Base-by-base conservation (phyloP, 2,329 filamentous ascomycete species). In the Stagonosporopsis vannaccii region DNA sequence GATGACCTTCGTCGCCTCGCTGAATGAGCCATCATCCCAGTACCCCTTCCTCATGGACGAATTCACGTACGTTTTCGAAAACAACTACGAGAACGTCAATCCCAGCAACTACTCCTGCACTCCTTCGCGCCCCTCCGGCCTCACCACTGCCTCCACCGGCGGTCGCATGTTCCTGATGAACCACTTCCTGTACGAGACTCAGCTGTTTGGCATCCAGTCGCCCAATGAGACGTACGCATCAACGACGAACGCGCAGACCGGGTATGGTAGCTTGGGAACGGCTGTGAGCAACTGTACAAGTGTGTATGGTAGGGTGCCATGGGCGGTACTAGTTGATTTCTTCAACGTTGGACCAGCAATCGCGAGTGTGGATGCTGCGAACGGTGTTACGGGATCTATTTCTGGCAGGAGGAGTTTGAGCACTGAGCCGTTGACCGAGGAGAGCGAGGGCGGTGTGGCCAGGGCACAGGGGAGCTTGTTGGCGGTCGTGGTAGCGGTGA, bases 251-350 rank as follows among this genome's bases (percentile, higher is more conserved):
- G 86, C 83, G 32, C 79, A 87, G 8, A 80, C 77, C 11, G 86
- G 84, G 3, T 78, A 74, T 2, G 90, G 90, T 7, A 80, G 79
- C 40, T 69, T 85, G 30, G 81, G 81, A 6, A 47, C 37, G 0
- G 41, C 59, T 1, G 33, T 75, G 1, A 39, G 30, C 2, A 52
- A 60, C 2, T 77, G 84, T 85, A 30, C 71, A 77, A 39, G 73
- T 72, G 54, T 93, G 86, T 94, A 88, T 80, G 55, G 83, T n/a
- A 75, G 78, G 25, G 79, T 82, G 45, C 90, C 91, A n/a, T 87
- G 82, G 3, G 93, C 91, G 66, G 82, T 91, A 19, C 81, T 95
- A 9, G 90, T 94, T 1, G 91, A 96, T 75, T 94, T 92, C 74
- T 92, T 88, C 74, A 88, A 91, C 72, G 81, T 87, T 56, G 90